A percentile compares a stretch with the other conserved stretches of the same genome.
These are phyloP conservation scores for Anthoceros angustus DNA, from an alignment of 225 moss, liverwort and hornwort species.

Conservation along the genomic window DNA sequence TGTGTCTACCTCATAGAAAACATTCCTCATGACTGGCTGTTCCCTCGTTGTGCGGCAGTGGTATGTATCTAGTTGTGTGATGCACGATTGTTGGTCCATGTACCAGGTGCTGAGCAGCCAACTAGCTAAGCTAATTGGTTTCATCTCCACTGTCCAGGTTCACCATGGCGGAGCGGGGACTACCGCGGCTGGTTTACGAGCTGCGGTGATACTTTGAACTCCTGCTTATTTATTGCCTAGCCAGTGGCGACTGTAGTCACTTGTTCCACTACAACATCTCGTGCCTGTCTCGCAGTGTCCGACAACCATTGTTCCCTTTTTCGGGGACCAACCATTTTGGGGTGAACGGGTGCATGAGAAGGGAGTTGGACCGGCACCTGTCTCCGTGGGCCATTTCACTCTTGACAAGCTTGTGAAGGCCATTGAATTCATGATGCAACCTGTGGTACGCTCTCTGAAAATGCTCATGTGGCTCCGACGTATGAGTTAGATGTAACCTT, in stretches of 20 bases:
- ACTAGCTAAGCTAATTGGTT: background rate
- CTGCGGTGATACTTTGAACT: constrained; percentile 38
- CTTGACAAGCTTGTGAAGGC: constrained; percentile 69
- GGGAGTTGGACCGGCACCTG: constrained; percentile 70
- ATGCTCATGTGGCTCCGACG: background rate
- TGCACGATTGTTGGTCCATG: background rate
- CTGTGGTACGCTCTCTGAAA: constrained; percentile 35
- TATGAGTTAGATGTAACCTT: too few species aligned
- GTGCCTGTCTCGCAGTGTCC: constrained; percentile 44
- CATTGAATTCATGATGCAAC: constrained; percentile 62
- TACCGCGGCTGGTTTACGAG: constrained; percentile 73
- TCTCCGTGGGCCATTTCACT: constrained; percentile 52
- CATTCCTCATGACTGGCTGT: constrained; percentile 95
- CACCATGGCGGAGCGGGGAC: constrained; percentile 99
- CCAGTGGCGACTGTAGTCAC: background rate
- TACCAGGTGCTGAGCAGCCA: background rate
- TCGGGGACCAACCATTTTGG: constrained; percentile 95
- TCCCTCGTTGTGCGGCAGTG: constrained; percentile 83
- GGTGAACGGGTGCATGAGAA: constrained; percentile 64
- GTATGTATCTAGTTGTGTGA: constrained; percentile 16
- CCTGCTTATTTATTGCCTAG: background rate
- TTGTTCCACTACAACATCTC: background rate
- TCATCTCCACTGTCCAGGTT: constrained; percentile 30
- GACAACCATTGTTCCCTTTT: constrained; percentile 89
- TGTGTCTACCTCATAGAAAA: constrained; percentile 63